Base-by-base conservation (phyloP, 1,139 yeast species). In the Kluyveromyces sp. region DNA sequence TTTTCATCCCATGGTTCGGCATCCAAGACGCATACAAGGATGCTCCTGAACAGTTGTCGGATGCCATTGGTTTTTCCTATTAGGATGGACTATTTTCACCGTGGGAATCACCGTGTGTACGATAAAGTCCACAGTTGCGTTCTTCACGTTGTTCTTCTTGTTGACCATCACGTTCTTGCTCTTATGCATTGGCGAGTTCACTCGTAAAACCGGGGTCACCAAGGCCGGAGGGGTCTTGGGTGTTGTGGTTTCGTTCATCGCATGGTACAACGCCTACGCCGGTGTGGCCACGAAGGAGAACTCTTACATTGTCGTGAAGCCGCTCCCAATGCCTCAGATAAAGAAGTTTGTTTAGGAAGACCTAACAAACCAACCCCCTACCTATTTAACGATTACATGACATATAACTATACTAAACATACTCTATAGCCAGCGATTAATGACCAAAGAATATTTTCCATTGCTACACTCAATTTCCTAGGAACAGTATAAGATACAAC, bases 201-300 rank as follows among this genome's bases (percentile, higher is more conserved):
- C 73, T 27, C 67, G 66, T 34, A 62, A 65, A 4, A 59, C 59
- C 54, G 66, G 73, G 35, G 60, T 63, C 41, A 60, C 73, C 47
- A 75, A 71, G 56, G 87, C 86, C 33, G 88, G 77, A 45, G 89
- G 89, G 56, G 80, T 79, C 3, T 66, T 81, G 54, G 88, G 88
- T 42, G 66, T 82, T 6, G 66, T 82, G 39, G 81, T 85, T 38
- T 78, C 87, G 2, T 79, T 82, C 56, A 65, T 74, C 45, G 86
- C 87, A 28, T 82, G 87, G 87, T 82, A 82, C 59, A 81, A 81
- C 60, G 89, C 88, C 5, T 81, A 76, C 53, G 87, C 88, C 4
- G 89, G 89, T 79, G 63, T 82, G 46, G 83, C 85, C 41, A 80
- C 75, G 43, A 68, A 69, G 34, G 80, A 78, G 58, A 82, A 82